Evolutionary conservation across 306 rosid species (phyloP).

Genomic region (Prinsepia uniflora): DNA sequence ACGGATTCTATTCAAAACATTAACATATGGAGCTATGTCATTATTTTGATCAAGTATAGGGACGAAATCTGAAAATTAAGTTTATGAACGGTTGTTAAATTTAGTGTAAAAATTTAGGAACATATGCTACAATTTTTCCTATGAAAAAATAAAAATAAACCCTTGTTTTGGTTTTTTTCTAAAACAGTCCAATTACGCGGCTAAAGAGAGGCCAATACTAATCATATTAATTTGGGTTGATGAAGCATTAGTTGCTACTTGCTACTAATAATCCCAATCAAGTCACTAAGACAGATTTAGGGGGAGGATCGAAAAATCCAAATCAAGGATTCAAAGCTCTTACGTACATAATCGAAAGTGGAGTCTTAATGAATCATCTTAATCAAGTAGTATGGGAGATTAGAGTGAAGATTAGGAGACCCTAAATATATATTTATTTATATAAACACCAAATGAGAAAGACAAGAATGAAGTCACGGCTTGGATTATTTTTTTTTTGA

Average conservation of each 20-base stretch:
- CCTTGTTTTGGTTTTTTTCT: neutral
- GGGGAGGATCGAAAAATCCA: conserved; percentile 15
- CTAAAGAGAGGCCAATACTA: neutral
- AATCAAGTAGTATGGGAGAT: neutral
- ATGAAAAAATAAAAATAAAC: neutral
- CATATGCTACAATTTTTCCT: too few relatives aligned
- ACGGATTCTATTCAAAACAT: too few relatives aligned
- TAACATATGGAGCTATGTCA: too few relatives aligned
- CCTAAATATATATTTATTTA: neutral
- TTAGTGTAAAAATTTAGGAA: too few relatives aligned
- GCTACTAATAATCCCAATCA: neutral
- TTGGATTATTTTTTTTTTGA: too few relatives aligned
- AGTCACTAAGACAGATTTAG: neutral
- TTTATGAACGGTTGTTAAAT: too few relatives aligned
- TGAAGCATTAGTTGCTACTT: neutral
- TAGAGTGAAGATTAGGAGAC: neutral
- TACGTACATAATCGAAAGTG: too few relatives aligned
- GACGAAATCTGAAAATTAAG: too few relatives aligned
- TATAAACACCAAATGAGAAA: neutral
- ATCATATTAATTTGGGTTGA: neutral
- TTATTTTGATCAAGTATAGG: too few relatives aligned
- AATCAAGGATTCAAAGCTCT: neutral
- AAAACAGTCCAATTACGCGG: neutral
- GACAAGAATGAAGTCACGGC: neutral
- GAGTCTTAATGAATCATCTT: neutral